Evolutionary conservation across 75 land plant genomes (phyloP).

Genomic region (Azolla pinnata): DNA sequence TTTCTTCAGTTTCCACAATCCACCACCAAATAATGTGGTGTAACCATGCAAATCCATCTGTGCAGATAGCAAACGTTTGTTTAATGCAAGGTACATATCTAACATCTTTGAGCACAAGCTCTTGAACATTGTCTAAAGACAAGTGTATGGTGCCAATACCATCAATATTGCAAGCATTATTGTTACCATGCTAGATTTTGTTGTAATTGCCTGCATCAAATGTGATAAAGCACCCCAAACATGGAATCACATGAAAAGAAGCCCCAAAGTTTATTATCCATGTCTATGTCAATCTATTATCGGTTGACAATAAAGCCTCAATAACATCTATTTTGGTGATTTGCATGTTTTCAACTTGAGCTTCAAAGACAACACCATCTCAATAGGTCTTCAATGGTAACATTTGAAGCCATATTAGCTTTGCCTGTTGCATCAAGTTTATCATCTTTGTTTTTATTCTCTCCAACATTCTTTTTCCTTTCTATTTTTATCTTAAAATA

Average conservation of each 20-base stretch:
- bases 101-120: constrained; percentile 1
- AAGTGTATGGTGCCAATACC: constrained; percentile 1
- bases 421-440: background rate
- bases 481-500: background rate
- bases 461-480: background rate
- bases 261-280: too few species aligned
- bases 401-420: background rate
- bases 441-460: background rate
- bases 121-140: background rate
- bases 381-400: background rate
- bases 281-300: background rate
- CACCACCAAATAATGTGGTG: background rate
- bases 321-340: background rate
- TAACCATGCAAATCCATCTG: background rate
- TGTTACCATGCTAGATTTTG: background rate
- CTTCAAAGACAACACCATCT: background rate
- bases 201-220: constrained; percentile 1
- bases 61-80: too few species aligned
- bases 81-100: background rate
- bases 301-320: background rate
- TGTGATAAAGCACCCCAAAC: background rate
- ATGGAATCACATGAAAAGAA: too few species aligned
- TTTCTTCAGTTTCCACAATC: constrained; percentile 1
- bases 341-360: background rate
- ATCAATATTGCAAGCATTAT: background rate